phyloP scores from a whole-genome alignment of 306 rosid genomes.

The Glycine tomentella region DNA sequence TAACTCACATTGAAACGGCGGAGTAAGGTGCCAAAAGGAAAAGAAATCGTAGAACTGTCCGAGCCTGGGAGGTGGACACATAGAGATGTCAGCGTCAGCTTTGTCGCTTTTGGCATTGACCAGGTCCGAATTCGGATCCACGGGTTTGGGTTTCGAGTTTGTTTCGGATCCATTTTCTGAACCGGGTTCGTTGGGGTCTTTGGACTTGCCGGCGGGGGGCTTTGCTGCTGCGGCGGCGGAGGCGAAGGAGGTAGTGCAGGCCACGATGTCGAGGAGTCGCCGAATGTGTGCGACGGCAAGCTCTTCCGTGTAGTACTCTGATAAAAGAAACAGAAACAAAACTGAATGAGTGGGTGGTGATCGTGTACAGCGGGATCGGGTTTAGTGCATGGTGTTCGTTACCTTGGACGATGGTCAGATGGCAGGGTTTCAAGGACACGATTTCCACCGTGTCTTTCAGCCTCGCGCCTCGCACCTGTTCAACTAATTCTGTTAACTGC shows the following conservation, averaged over 20 bases:
- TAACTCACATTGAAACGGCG: conserved; percentile 84
- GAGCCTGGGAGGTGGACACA: conserved; percentile 86
- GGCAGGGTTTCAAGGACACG: conserved; percentile 84
- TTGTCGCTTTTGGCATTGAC: conserved; percentile 45
- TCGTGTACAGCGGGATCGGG: conserved; percentile 29
- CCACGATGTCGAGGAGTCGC: conserved; percentile 80
- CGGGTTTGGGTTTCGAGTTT: conserved; percentile 39
- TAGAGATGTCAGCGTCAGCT: conserved; percentile 63
- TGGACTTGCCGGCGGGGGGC: conserved; percentile 43
- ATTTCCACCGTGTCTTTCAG: conserved; percentile 86
- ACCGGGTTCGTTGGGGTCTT: conserved; percentile 43
- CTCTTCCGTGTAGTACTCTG: conserved; percentile 88
- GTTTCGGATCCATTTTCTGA: conserved; percentile 51
- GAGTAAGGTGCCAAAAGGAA: conserved; percentile 83
- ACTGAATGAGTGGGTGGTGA: background rate
- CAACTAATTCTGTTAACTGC: background rate
- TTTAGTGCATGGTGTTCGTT: conserved; percentile 12
- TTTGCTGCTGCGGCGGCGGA: conserved; percentile 34
- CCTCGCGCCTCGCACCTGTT: conserved; percentile 76
- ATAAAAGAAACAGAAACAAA: background rate
- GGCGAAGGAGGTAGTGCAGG: conserved; percentile 80
- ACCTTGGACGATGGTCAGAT: conserved; percentile 79
- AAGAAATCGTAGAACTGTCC: conserved; percentile 95
- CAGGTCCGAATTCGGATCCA: conserved; percentile 44
- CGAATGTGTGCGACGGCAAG: conserved; percentile 75